A percentile compares a stretch with the other conserved stretches of the same genome.
These are phyloP conservation scores for Lepidopterella palustris DNA, from an alignment of 495 filamentous ascomycete genomes.

Conservation along the genomic window DNA sequence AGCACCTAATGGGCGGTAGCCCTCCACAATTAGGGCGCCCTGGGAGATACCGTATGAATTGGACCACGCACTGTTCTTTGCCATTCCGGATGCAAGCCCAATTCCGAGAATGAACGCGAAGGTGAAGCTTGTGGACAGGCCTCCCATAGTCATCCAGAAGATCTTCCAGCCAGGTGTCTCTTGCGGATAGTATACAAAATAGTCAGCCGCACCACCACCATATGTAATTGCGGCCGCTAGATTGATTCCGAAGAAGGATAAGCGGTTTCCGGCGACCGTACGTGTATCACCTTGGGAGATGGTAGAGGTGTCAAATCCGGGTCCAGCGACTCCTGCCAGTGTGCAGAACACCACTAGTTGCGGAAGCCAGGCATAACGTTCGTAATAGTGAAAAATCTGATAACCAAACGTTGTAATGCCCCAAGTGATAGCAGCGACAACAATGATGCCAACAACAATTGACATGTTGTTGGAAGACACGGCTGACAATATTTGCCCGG, in stretches of 20 bases:
- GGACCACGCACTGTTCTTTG: conserved; percentile 21
- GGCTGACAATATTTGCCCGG: conserved; percentile 68
- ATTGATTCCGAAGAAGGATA: conserved; percentile 64
- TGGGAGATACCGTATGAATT: conserved; percentile 46
- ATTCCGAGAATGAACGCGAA: conserved; percentile 62
- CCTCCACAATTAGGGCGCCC: conserved; percentile 63
- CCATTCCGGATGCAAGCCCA: conserved; percentile 59
- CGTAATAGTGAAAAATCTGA: conserved; percentile 62
- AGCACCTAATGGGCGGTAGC: conserved; percentile 51
- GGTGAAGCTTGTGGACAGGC: conserved; percentile 45
- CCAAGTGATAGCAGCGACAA: conserved; percentile 61
- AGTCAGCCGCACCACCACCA: conserved; percentile 53
- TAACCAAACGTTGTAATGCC: conserved; percentile 68
- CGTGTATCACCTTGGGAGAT: conserved; percentile 44
- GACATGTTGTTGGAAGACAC: conserved; percentile 58
- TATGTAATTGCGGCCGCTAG: conserved; percentile 60
- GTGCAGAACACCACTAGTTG: conserved; percentile 60
- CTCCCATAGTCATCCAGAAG: conserved; percentile 40
- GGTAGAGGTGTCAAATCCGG: conserved; percentile 53
- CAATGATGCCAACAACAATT: conserved; percentile 65
- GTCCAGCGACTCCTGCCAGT: conserved; percentile 59
- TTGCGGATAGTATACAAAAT: conserved; percentile 61
- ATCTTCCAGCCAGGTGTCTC: conserved; percentile 40
- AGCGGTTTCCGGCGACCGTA: conserved; percentile 53
- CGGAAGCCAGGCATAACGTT: conserved; percentile 65